These are phyloP conservation scores for Cyberlindnera meyerae DNA, from an alignment of 805 yeast genomes.

Conservation along the genomic window DNA sequence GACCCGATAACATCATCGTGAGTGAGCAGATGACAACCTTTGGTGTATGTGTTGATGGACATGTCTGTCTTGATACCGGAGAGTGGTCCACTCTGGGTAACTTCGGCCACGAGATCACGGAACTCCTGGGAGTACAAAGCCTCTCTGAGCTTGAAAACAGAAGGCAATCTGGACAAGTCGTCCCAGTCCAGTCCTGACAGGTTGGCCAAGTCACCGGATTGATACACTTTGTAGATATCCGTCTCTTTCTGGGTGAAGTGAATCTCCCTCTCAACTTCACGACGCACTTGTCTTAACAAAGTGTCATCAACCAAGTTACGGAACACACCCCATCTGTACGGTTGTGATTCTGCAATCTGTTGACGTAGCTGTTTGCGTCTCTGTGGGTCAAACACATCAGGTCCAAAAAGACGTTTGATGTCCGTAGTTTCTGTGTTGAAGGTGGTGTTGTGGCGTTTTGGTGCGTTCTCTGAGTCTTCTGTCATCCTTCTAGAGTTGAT, in stretches of 20 bases:
- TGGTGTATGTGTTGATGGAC: conserved; percentile 84
- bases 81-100: conserved; percentile 83
- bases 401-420: conserved; percentile 6
- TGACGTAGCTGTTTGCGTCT: conserved; percentile 37
- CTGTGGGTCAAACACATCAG: conserved; percentile 36
- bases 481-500: too few species aligned
- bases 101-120: conserved; percentile 67
- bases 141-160: conserved; percentile 71
- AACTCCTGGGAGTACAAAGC: conserved; percentile 86
- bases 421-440: too few species aligned
- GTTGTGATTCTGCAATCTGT: conserved; percentile 53
- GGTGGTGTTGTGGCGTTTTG: too few species aligned
- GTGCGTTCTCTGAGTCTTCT: too few species aligned
- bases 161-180: conserved; percentile 69
- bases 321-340: conserved; percentile 89
- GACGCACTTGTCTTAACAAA: conserved; percentile 71
- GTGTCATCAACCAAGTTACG: conserved; percentile 68
- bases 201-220: conserved; percentile 89
- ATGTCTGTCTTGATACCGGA: conserved; percentile 91
- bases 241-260: conserved; percentile 95
- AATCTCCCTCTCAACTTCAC: conserved; percentile 76
- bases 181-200: conserved; percentile 77
- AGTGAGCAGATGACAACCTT: conserved; percentile 89
- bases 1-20: conserved; percentile 99
- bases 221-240: conserved; percentile 89